Percentiles rank a stretch among this genome's conserved stretches.
Conservation (phyloP, 2,329 filamentous ascomycete species). For the Fusarium newnesense region DNA sequence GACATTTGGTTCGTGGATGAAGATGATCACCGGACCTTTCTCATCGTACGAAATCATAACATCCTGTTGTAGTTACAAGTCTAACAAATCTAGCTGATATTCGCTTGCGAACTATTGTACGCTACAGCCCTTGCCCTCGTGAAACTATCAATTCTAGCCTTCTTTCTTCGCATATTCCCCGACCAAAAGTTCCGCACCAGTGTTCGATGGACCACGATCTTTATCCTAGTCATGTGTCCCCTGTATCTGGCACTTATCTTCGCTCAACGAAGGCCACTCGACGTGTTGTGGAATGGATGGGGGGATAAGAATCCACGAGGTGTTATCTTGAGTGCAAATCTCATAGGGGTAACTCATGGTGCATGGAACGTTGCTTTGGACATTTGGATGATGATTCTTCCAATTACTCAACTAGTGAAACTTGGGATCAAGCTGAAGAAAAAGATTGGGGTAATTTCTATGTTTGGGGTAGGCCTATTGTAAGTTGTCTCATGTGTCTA, state of each 20-base stretch:
- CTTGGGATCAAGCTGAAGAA: background rate
- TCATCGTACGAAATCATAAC: background rate
- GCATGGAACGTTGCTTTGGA: conserved; percentile 6
- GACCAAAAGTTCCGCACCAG: background rate
- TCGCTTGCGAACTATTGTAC: background rate
- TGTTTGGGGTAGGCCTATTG: conserved; percentile 8
- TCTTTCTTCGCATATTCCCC: conserved; percentile 14
- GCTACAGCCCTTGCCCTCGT: background rate
- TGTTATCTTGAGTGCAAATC: background rate
- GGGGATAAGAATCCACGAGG: background rate
- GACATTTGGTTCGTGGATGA: background rate
- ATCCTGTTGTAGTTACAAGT: rapidly evolving
- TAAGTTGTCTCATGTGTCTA: rapidly evolving
- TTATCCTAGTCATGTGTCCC: rapidly evolving
- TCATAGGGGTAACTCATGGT: background rate
- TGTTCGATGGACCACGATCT: background rate
- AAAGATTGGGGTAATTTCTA: conserved; percentile 7
- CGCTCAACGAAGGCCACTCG: background rate
- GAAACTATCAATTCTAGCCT: background rate
- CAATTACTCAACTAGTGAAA: background rate
- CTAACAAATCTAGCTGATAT: background rate
- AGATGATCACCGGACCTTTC: background rate
- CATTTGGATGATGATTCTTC: conserved; percentile 13
- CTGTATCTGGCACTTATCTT: background rate
- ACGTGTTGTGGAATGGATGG: conserved; percentile 1